These are phyloP conservation scores for Arxiozyma telluris DNA, from an alignment of 1,139 yeast genomes.

Conservation along the genomic window DNA sequence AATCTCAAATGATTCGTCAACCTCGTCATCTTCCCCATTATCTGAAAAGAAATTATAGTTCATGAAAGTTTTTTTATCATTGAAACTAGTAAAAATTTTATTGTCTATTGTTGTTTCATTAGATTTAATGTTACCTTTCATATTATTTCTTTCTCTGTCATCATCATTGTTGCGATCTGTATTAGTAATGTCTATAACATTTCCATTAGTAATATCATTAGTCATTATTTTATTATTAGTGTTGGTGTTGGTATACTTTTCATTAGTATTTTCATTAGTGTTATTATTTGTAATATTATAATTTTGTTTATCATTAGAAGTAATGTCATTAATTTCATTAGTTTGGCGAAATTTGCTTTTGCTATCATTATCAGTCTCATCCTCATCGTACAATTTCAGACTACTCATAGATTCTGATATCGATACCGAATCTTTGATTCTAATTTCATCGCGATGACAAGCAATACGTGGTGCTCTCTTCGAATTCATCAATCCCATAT, in stretches of 20 bases:
- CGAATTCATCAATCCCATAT: conserved; percentile 89
- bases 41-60: conserved; percentile 3
- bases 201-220: conserved; percentile 1
- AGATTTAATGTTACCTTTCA: not conserved
- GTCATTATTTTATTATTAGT: conserved; percentile 3
- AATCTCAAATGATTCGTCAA: conserved; percentile 39
- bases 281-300: conserved; percentile 2
- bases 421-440: conserved; percentile 27
- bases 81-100: not conserved
- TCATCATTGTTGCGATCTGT: conserved; percentile 14
- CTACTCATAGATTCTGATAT: conserved; percentile 1
- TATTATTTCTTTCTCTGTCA: conserved; percentile 6
- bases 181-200: conserved; percentile 5
- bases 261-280: conserved; percentile 3
- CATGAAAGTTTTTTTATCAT: conserved; percentile 7
- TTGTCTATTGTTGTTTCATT: not conserved
- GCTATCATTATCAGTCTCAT: conserved; percentile 8
- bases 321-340: conserved; percentile 4
- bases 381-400: conserved; percentile 13
- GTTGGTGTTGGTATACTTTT: conserved; percentile 1
- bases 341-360: not conserved
- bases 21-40: conserved; percentile 22
- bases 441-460: conserved; percentile 59
- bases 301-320: conserved; percentile 5
- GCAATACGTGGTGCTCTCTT: conserved; percentile 76